Evolutionary conservation across 352 stramenopile genomes (phyloP).

Genomic region (Phytopythium cucurbitacearum): DNA sequence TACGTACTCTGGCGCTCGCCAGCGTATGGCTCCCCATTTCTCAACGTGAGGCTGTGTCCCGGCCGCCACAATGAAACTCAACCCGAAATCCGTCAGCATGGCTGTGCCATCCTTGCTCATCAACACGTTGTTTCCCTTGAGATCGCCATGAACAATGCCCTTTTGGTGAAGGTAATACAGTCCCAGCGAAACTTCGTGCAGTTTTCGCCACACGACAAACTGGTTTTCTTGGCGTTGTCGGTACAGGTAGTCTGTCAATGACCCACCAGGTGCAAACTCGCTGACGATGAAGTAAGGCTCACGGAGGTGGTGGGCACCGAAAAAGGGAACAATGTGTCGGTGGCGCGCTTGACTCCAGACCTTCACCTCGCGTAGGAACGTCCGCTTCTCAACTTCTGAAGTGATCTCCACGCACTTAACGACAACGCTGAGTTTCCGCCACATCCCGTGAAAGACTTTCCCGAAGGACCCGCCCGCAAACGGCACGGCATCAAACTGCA

Average conservation of each 20-base stretch:
- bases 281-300: constrained; percentile 8
- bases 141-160: constrained; percentile 59
- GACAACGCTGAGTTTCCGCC: constrained; percentile 8
- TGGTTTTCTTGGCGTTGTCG: background rate
- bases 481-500: too few species aligned
- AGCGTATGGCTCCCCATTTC: constrained; percentile 1
- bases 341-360: constrained; percentile 8
- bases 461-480: background rate
- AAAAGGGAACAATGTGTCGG: constrained; percentile 6
- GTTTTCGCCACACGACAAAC: constrained; percentile 6
- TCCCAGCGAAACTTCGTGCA: constrained; percentile 25
- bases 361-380: constrained; percentile 14
- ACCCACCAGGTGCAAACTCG: constrained; percentile 4
- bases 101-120: constrained; percentile 6
- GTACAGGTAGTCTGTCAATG: constrained; percentile 7
- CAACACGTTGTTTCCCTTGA: constrained; percentile 19
- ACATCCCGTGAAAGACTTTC: constrained; percentile 9
- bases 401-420: constrained; percentile 11
- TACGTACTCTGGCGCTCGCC: too few species aligned
- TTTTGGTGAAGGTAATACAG: constrained; percentile 41
- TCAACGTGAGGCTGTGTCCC: background rate
- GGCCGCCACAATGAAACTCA: background rate
- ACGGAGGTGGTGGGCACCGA: constrained; percentile 7
- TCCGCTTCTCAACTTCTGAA: constrained; percentile 4
- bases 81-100: constrained; percentile 10